These are phyloP conservation scores for Aspergillus puulaauensis DNA, from an alignment of 2,329 filamentous ascomycete species.

Conservation along the genomic window DNA sequence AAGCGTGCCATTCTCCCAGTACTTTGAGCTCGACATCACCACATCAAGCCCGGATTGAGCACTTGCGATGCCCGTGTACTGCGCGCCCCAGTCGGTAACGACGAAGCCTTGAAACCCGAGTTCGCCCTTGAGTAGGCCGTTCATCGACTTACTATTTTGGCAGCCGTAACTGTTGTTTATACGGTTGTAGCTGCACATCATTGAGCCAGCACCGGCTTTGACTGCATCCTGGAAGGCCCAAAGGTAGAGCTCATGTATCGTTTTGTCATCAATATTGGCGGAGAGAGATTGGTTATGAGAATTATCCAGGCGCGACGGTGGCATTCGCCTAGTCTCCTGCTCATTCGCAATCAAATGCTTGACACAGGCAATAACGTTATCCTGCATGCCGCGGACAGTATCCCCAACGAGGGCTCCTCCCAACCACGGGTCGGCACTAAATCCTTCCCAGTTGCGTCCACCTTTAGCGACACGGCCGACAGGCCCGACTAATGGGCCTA, in stretches of 20 bases:
- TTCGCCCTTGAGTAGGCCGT: conserved; percentile 74
- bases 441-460: conserved; percentile 28
- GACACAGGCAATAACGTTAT: conserved; percentile 39
- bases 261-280: conserved; percentile 64
- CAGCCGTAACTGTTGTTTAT: conserved; percentile 78
- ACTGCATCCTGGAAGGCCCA: conserved; percentile 67
- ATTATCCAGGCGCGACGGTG: too few species aligned
- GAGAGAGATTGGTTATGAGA: conserved; percentile 43
- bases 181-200: conserved; percentile 63
- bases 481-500: conserved; percentile 44
- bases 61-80: conserved; percentile 66
- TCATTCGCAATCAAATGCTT: conserved; percentile 63
- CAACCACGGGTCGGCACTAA: conserved; percentile 43
- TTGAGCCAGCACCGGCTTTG: conserved; percentile 54
- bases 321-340: conserved; percentile 48
- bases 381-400: conserved; percentile 44
- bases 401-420: conserved; percentile 36
- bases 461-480: conserved; percentile 32
- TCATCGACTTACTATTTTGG: conserved; percentile 75
- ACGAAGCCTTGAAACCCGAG: conserved; percentile 73
- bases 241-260: conserved; percentile 65
- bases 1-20: conserved; percentile 22
- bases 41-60: conserved; percentile 40
- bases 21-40: neutral
- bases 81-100: conserved; percentile 75